Percentiles rank a stretch among this genome's conserved stretches.
Evolutionary conservation across 1,284 basidiomycete species (phyloP).

Genomic region (Neotropicomus parvogracilis): DNA sequence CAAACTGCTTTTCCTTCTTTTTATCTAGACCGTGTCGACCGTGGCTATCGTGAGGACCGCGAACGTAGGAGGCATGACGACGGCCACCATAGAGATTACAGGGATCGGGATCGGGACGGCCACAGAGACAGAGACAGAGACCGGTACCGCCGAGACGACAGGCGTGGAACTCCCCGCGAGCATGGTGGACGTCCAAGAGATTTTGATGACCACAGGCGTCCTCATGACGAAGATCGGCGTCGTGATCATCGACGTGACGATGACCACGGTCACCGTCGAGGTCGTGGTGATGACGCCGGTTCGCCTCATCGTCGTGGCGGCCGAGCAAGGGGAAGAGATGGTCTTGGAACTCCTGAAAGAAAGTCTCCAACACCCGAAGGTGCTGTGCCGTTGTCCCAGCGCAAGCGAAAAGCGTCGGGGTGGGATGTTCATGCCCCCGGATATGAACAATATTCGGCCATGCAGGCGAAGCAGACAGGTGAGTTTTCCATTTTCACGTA

Average conservation of each 20-base stretch:
- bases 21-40: conserved; percentile 45
- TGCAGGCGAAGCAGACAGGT: conserved; percentile 98
- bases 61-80: conserved; percentile 51
- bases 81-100: conserved; percentile 46
- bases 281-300: conserved; percentile 36
- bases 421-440: conserved; percentile 97
- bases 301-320: conserved; percentile 38
- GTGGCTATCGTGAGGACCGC: conserved; percentile 52
- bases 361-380: conserved; percentile 91
- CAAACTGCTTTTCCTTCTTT: conserved; percentile 40
- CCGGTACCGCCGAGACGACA: conserved; percentile 41
- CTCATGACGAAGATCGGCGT: conserved; percentile 46
- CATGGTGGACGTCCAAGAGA: conserved; percentile 41
- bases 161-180: conserved; percentile 34
- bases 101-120: conserved; percentile 42
- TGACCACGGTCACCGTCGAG: conserved; percentile 34
- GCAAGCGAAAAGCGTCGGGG: conserved; percentile 82
- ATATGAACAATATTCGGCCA: conserved; percentile 90
- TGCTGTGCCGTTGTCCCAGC: conserved; percentile 77
- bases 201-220: conserved; percentile 41
- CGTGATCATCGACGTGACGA: conserved; percentile 51
- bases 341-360: conserved; percentile 66
- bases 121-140: conserved; percentile 42
- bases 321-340: conserved; percentile 45
- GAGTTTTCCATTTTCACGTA: conserved; percentile 20